Conservation (phyloP, 202 grass and related monocot genomes). For the Zoysia matrella region DNA sequence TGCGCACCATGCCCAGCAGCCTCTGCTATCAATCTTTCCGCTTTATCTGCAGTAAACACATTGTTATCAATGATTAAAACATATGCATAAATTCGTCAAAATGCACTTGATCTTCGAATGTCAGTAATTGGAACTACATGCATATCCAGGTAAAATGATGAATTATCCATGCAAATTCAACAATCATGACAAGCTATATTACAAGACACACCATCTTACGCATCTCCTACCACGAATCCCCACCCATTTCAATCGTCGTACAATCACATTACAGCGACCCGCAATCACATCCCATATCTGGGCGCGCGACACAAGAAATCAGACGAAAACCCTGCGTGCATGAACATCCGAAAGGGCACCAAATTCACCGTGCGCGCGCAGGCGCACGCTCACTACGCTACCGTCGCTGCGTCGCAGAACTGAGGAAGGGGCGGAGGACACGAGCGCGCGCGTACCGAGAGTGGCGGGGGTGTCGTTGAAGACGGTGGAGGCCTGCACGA, state of each 20-base stretch:
- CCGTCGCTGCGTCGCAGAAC: not conserved
- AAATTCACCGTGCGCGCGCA: not conserved
- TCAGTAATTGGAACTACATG: not conserved
- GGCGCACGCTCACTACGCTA: not conserved
- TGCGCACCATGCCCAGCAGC: slow-evolving; percentile 83
- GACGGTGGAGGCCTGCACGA: too few relatives aligned
- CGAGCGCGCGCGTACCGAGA: slow-evolving; percentile 54
- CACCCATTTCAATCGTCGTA: not conserved
- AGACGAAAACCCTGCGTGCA: slow-evolving; percentile 10
- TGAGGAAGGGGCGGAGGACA: not conserved
- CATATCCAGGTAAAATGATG: not conserved
- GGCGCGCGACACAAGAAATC: not conserved
- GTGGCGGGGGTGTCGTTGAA: slow-evolving; percentile 49
- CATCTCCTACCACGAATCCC: not conserved
- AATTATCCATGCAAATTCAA: not conserved
- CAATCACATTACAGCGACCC: not conserved
- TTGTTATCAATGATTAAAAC: not conserved
- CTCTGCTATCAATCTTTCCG: slow-evolving; percentile 84
- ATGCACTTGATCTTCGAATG: not conserved
- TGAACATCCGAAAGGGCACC: not conserved
- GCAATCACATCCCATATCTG: not conserved
- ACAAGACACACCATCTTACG: not conserved
- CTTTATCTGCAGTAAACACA: slow-evolving; percentile 67
- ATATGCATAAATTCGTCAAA: slow-evolving; percentile 9
- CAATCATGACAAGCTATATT: too few relatives aligned